phyloP scores from a whole-genome alignment of 257 asterid genomes.

The Nicotiana paniculata region DNA sequence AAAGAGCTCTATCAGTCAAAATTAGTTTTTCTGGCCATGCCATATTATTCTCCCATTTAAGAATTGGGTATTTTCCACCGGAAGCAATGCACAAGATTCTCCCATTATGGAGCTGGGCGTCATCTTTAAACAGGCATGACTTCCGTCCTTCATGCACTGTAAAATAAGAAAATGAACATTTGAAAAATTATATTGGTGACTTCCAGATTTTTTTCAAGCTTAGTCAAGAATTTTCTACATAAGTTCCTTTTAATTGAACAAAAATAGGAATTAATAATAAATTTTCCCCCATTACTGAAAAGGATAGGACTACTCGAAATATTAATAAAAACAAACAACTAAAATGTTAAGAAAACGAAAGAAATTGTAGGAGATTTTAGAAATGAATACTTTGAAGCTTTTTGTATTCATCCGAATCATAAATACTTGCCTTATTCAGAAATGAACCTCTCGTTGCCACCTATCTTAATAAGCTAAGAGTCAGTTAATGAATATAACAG shows the following conservation, averaged over 20 bases:
- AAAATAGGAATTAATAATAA: background rate
- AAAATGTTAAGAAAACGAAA: background rate
- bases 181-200: background rate
- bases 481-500: too few species aligned
- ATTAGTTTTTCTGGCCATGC: constrained; percentile 95
- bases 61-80: constrained; percentile 88
- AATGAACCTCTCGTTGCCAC: too few species aligned
- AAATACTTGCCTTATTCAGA: background rate
- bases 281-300: background rate
- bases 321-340: background rate
- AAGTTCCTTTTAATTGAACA: background rate
- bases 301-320: background rate
- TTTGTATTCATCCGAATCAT: background rate
- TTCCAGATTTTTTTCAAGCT: background rate
- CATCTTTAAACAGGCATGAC: constrained; percentile 47
- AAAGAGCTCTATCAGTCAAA: constrained; percentile 76
- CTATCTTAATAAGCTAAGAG: too few species aligned
- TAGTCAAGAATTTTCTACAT: background rate
- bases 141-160: constrained; percentile 90
- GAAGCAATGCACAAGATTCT: constrained; percentile 71
- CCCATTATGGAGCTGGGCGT: constrained; percentile 39
- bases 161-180: constrained; percentile 16
- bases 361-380: background rate
- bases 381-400: background rate
- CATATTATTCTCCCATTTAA: constrained; percentile 85